A percentile compares a stretch with the other conserved stretches of the same genome.
phyloP scores from a whole-genome alignment of 2,329 filamentous ascomycete genomes.

The Parafenestella ontariensis region DNA sequence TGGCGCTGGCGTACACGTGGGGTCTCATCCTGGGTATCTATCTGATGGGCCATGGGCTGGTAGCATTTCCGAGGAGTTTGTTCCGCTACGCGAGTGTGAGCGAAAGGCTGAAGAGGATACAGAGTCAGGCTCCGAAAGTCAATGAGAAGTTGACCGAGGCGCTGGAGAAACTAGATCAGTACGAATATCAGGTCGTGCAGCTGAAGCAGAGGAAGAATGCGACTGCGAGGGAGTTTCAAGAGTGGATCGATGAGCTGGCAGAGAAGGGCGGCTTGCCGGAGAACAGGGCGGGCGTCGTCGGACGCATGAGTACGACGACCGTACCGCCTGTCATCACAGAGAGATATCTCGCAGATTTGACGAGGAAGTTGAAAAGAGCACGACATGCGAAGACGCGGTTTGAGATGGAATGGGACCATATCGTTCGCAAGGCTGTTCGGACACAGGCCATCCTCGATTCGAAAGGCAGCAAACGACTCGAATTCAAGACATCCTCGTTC shows the following conservation, averaged over 20 bases:
- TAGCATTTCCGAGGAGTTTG: conserved; percentile 83
- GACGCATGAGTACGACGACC: conserved; percentile 47
- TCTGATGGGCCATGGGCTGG: conserved; percentile 95
- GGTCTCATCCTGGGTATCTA: conserved; percentile 91
- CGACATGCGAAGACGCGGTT: conserved; percentile 85
- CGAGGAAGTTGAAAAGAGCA: conserved; percentile 79
- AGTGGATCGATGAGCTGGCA: conserved; percentile 95
- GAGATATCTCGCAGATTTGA: conserved; percentile 89
- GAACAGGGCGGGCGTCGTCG: conserved; percentile 47
- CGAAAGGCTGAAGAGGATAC: conserved; percentile 74
- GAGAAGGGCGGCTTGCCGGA: conserved; percentile 78
- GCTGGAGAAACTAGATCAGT: conserved; percentile 76
- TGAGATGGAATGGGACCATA: conserved; percentile 80
- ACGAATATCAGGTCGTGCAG: conserved; percentile 81
- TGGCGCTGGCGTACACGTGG: conserved; percentile 96
- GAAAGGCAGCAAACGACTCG: conserved; percentile 77
- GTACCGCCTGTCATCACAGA: conserved; percentile 88
- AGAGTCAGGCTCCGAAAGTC: conserved; percentile 78
- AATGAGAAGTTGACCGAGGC: conserved; percentile 91
- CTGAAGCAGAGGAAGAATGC: conserved; percentile 82
- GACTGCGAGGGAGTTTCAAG: conserved; percentile 75
- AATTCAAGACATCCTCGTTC: conserved; percentile 68
- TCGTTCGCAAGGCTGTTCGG: conserved; percentile 76
- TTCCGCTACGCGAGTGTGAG: conserved; percentile 81
- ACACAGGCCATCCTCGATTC: conserved; percentile 86